Evolutionary conservation across 1,284 basidiomycete genomes (phyloP), one percentile per base, ranked within the genome.

Genomic region (Mycena sp.): DNA sequence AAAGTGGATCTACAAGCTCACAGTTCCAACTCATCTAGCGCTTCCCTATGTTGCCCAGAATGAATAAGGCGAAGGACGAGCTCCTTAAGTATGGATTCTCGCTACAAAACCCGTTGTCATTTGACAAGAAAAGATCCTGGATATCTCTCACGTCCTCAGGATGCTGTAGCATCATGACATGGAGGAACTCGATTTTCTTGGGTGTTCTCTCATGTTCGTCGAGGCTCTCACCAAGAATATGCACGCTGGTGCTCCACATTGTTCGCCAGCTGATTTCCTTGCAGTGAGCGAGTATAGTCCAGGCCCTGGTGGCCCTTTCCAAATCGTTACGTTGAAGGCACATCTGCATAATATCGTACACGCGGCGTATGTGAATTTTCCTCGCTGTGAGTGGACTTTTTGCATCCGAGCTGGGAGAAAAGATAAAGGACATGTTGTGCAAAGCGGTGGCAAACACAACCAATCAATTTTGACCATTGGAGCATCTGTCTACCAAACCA

Each of bases 21-120:
- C 92, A 95, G 81, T 72, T 95, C 93, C 14, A 96, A 79, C 73
- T 96, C 92, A 63, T 94, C 91, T 63, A 95, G 77, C 1, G 94
- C 95, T 51, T 89, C 87, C 60, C 81, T 82, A 70, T 90, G 82
- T 69, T 82, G 82, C 2, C 81, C 83, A 9, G 81, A 74, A 28
- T 84, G 69, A 63, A 94, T 87, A 21, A 95, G 80, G 37, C 86
- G 81, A 19, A 94, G 81, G 12, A 92, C 79, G 6, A 95, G 77
- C 71, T 96, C 93, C 69, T 87, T 85, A 10, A 97, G 79, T 45
- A 96, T 87, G 25, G 76, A 71, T 73, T 93, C 91, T 72, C 87
- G 85, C 94, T 96, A 67, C 81, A 86, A 60, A 35, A 52, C 14
- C 12, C 14, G 12, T 48, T 21, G 55, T 67, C 29, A 51, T 16